Conservation (phyloP, 768 basidiomycete species). For the Pisolithus marmoratus region DNA sequence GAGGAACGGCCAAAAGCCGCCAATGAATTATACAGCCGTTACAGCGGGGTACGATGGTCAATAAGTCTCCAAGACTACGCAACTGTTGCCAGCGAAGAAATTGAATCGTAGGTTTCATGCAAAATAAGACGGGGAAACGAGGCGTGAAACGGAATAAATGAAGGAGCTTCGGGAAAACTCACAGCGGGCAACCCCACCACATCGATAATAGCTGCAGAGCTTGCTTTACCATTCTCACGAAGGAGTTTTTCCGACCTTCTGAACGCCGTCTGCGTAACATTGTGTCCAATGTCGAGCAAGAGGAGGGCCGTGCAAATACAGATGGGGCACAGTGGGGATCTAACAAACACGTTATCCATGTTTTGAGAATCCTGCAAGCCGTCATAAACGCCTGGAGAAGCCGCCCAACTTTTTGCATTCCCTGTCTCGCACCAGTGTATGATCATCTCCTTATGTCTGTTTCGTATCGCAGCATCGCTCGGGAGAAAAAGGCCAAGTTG, state of each 20-base stretch:
- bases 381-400: constrained; percentile 60
- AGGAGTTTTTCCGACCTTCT: constrained; percentile 29
- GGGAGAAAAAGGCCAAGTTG: too few relatives aligned
- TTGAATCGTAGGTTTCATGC: not conserved
- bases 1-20: constrained; percentile 36
- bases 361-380: constrained; percentile 49
- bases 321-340: not conserved
- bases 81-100: constrained; percentile 36
- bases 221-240: constrained; percentile 40
- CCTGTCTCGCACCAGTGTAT: constrained; percentile 51
- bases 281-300: not conserved
- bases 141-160: not conserved
- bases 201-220: constrained; percentile 57
- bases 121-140: not conserved
- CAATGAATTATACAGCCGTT: constrained; percentile 38
- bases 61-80: constrained; percentile 61
- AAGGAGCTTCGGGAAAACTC: too few relatives aligned
- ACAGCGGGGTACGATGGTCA: constrained; percentile 51
- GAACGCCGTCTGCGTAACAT: too few relatives aligned
- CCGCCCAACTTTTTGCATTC: constrained; percentile 54
- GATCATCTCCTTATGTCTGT: constrained; percentile 49
- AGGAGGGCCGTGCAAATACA: not conserved
- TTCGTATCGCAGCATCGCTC: not conserved
- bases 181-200: constrained; percentile 55
- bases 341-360: constrained; percentile 51